A percentile compares a stretch with the other conserved stretches of the same genome.
These are phyloP conservation scores for Colletotrichum sojae DNA, from an alignment of 2,329 filamentous ascomycete genomes.

Conservation along the genomic window DNA sequence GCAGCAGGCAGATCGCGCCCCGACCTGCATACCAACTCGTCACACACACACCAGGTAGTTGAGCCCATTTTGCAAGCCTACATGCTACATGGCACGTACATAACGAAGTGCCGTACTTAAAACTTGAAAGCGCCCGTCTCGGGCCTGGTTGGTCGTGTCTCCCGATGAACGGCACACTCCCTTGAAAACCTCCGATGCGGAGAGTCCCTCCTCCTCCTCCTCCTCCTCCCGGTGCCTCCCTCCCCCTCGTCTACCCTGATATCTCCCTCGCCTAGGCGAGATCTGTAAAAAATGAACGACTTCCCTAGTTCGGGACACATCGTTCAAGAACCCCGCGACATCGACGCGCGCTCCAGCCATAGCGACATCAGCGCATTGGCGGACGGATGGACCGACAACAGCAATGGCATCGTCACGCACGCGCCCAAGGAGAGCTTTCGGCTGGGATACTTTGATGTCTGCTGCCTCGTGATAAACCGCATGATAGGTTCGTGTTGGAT, in stretches of 20 bases:
- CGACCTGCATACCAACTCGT: constrained; percentile 22
- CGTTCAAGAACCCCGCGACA: constrained; percentile 26
- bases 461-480: constrained; percentile 53
- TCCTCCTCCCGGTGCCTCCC: constrained; percentile 2
- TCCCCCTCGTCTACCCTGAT: neutral
- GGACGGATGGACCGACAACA: constrained; percentile 31
- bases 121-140: constrained; percentile 4
- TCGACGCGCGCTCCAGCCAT: constrained; percentile 38
- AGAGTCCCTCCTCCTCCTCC: neutral
- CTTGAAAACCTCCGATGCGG: constrained; percentile 2
- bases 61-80: neutral
- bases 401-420: constrained; percentile 48
- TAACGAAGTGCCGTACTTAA: constrained; percentile 26
- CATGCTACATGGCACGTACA: too few species aligned
- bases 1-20: too few species aligned
- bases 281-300: constrained; percentile 46
- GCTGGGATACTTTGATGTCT: constrained; percentile 53
- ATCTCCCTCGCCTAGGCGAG: neutral
- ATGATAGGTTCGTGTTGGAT: constrained; percentile 51
- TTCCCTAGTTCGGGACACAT: constrained; percentile 44
- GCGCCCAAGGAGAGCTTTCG: constrained; percentile 53
- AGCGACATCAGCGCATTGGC: constrained; percentile 39
- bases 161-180: neutral
- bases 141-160: constrained; percentile 10
- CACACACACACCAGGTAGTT: constrained; percentile 20